Evolutionary conservation across 306 rosid species (phyloP), one percentile per base, ranked within the genome.

Genomic region (Citrullus colocynthis): DNA sequence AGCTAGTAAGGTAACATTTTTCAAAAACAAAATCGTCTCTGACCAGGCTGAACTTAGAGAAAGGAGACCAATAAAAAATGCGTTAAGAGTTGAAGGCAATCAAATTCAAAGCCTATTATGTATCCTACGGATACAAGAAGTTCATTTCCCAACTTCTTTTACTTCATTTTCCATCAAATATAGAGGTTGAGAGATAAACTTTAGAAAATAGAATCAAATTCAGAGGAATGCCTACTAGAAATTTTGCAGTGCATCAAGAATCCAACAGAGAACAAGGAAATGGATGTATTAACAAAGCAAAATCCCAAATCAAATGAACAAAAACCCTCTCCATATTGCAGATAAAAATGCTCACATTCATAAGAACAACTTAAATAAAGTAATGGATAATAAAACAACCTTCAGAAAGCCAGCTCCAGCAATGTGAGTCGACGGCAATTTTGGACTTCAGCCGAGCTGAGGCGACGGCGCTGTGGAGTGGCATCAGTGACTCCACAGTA

Each of bases 371-470:
- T 10, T 0, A 17, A 9, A 36, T 36, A 16, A 55, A 24, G 60
- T 62, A 6, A 81, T 2, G 24, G 21, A 17, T 10, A 41, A 36
- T 7, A 5, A 21, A 14, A 70, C 42, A 76, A 94, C 98, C 96
- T 86, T 78, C 93, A 87, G 97, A 95, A 64, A 95, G 91, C 90
- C 66, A 82, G 84, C 98, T 91, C 97, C 99, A 89, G 90, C 88
- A 87, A 62, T 85, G 76, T 41, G 97, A 85, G 80, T 89, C 90
- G 7, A 87, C 74, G 14, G 98, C 97, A 41, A 92, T 92, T 78
- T 80, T 87, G 78, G 98, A 92, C 71, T 85, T 92, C 71, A 95
- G 93, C 77, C 98, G 86, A 73, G 97, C 97, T 49, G 89, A 81
- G 57, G 98, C 98, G 56, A 92, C 83, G 39, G 92, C 90, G 20